Evolutionary conservation across 257 asterid species (phyloP), one percentile per base, ranked within the genome.

Genomic region (Rhazya stricta): DNA sequence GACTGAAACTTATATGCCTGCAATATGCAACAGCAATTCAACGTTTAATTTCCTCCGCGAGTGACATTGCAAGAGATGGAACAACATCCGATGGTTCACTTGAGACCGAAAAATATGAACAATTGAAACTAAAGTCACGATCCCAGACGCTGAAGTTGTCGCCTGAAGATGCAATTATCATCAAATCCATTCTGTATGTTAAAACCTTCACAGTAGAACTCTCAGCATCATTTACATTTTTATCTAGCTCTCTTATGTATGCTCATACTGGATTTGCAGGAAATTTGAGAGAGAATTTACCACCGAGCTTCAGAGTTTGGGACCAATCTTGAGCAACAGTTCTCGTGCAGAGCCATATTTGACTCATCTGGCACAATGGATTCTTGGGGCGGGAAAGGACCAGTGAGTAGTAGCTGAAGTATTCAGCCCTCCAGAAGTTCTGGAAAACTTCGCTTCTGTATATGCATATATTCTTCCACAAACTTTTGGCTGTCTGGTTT

Each of bases 351-450:
- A 95, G 81, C 98, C 99, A 3, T 89, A 92, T 85, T 72, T 95
- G 78, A 92, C 99, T 80, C 99, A 95, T 81, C 96, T 94, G 41
- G 99, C 98, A 8, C 98, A 92, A 80, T 91, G 91, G 98, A 95
- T 94, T 80, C 96, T 92, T 74, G 99, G 98, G n/a, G 94, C 84
- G 34, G 99, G 96, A 58, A 85, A 85, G 83, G 97, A 89, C 79
- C 89, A 83, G 82, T 76, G 80, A 73, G 83, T 71, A 73, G 83
- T 71, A 79, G 63, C 74, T 30, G 50, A 9, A 13, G 13, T 37
- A 25, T 30, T 11, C 53, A 36, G 56, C 11, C 19, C 67, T 25
- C 1, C 4, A 56, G 56, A 19, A 67, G 29, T 71, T 32, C 34
- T 57, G 46, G 34, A 34, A 48, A 30, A 57, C 48, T 9, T 23